phyloP scores from a whole-genome alignment of 2,329 filamentous ascomycete genomes.

The Ophiostoma ips region DNA sequence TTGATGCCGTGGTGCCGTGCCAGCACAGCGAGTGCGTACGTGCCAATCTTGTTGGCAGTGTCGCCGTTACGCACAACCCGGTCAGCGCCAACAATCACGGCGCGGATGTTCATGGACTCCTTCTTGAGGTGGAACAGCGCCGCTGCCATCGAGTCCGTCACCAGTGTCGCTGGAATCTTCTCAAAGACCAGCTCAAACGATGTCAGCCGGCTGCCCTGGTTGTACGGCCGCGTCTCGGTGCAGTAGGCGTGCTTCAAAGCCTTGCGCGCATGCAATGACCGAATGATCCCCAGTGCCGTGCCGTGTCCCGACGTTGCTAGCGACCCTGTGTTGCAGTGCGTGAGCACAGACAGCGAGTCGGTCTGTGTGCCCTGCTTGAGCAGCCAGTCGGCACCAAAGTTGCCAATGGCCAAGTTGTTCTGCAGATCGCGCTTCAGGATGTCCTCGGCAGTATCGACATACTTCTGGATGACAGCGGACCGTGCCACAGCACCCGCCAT shows the following conservation, averaged over 20 bases:
- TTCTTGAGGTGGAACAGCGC: slow-evolving; percentile 58
- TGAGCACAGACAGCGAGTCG: slow-evolving; percentile 63
- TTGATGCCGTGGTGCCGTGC: slow-evolving; percentile 79
- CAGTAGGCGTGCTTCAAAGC: slow-evolving; percentile 77
- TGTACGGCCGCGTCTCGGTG: slow-evolving; percentile 94
- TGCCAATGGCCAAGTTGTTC: slow-evolving; percentile 78
- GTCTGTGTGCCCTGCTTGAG: slow-evolving; percentile 36
- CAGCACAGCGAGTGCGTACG: slow-evolving; percentile 82
- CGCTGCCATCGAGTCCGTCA: slow-evolving; percentile 94
- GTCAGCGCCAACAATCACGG: slow-evolving; percentile 89
- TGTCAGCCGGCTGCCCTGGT: slow-evolving; percentile 88
- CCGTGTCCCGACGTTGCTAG: slow-evolving; percentile 96
- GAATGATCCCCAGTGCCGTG: slow-evolving; percentile 86
- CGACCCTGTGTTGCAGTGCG: slow-evolving; percentile 96
- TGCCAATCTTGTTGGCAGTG: slow-evolving; percentile 97
- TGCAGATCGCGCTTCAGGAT: slow-evolving; percentile 78
- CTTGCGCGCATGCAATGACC: slow-evolving; percentile 54
- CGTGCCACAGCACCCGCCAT: slow-evolving; percentile 17
- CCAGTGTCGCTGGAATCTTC: slow-evolving; percentile 74
- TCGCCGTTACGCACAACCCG: slow-evolving; percentile 93
- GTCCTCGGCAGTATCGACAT: slow-evolving; percentile 66
- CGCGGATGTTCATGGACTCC: slow-evolving; percentile 54
- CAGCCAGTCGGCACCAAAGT: slow-evolving; percentile 74
- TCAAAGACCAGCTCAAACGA: slow-evolving; percentile 96
- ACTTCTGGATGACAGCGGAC: slow-evolving; percentile 22